Evolutionary conservation across 2,329 filamentous ascomycete genomes (phyloP), one percentile per base, ranked within the genome.

Genomic region (Ophiostoma triangulosporum): DNA sequence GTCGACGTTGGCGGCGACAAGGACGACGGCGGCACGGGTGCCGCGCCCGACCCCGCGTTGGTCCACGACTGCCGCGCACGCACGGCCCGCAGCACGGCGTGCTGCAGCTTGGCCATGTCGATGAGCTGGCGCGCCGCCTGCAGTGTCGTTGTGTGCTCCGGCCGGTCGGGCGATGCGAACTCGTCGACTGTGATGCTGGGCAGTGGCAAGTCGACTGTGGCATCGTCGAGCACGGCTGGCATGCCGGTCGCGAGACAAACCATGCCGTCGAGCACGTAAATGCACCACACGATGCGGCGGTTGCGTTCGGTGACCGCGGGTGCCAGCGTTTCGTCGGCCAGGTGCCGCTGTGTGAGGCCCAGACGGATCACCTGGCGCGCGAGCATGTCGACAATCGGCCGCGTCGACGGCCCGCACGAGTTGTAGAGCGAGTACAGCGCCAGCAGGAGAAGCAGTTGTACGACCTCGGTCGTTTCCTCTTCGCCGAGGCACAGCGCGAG

Each of bases 91-190:
- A 71, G 56, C 12, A 71, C 70, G n/a, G 63, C 62, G 40, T 69
- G 66, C 57, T 73, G 71, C 0, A 73, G 60, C 58, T 70, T 69
- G 1, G 70, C 66, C 15, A 73, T 63, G 51, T 70, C 64, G 36
- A 73, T 70, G 17, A 73, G 65, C 54, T 73, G 71, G 0, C 71
- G 68, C 36, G 65, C 71, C 3, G 69, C 69, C 58, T 73, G 71
- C 17, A 73, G 60, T 17, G 68, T 68, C 6, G 65, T 64, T n/a
- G 69, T 66, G 53, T 66, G 68, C 1, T 66, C 60, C 15, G 64
- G 59, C 8, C 68, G 61, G 15, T 70, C 68, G 2, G 65, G 52
- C 6, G 67, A 68, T 3, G 68, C 68, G 56, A 71, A 73, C 59
- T 73, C 70, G 29, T 71, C 67, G n/a, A 73, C 61, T 0, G 70